A percentile compares a stretch with the other conserved stretches of the same genome.
phyloP scores from a whole-genome alignment of 2,329 filamentous ascomycete genomes.

The Mycogone perniciosa region DNA sequence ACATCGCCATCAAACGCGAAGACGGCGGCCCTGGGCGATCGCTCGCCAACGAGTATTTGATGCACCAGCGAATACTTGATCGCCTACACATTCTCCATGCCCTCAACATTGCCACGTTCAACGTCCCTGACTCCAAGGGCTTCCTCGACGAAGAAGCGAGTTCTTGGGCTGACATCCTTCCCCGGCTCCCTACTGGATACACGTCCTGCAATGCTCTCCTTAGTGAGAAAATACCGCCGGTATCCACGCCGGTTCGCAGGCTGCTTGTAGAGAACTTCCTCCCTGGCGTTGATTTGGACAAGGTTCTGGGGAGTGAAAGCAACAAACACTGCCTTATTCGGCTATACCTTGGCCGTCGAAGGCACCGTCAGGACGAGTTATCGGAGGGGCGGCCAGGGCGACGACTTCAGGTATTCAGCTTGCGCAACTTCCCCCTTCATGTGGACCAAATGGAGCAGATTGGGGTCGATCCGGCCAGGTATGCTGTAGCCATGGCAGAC shows the following conservation, averaged over 20 bases:
- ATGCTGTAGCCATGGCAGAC: slow-evolving; percentile 41
- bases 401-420: slow-evolving; percentile 25
- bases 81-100: background rate
- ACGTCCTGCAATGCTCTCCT: slow-evolving; percentile 22
- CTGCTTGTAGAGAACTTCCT: slow-evolving; percentile 18
- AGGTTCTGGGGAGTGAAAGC: slow-evolving; percentile 17
- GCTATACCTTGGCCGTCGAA: slow-evolving; percentile 39
- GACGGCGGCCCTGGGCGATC: slow-evolving; percentile 13
- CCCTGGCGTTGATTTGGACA: background rate
- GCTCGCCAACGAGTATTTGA: slow-evolving; percentile 14
- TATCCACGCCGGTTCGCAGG: slow-evolving; percentile 12
- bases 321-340: slow-evolving; percentile 45
- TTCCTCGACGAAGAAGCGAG: slow-evolving; percentile 1
- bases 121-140: background rate
- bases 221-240: slow-evolving; percentile 24
- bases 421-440: slow-evolving; percentile 45
- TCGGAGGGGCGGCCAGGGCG: background rate
- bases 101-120: background rate
- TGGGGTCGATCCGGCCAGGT: slow-evolving; percentile 26
- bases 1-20: slow-evolving; percentile 17
- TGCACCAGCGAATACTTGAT: slow-evolving; percentile 5
- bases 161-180: slow-evolving; percentile 16
- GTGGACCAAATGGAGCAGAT: slow-evolving; percentile 44
- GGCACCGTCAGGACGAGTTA: slow-evolving; percentile 1
- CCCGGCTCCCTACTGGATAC: slow-evolving; percentile 16